These are phyloP conservation scores for Fusarium pilosicola DNA, from an alignment of 2,329 filamentous ascomycete species.

Conservation along the genomic window DNA sequence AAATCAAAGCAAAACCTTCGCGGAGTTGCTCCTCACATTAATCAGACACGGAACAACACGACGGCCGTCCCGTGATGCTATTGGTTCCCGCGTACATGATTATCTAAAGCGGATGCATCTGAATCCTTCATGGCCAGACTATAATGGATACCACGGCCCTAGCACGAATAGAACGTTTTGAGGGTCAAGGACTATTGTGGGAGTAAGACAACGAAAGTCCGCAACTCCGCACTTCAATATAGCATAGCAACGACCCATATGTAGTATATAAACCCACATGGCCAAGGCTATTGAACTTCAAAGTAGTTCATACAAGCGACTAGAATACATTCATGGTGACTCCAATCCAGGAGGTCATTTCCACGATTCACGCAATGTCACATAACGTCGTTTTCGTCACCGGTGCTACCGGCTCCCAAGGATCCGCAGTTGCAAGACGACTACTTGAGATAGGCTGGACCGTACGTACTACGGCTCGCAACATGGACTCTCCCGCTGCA, in stretches of 20 bases:
- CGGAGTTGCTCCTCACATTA: neutral
- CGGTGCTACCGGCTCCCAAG: slow-evolving; percentile 8
- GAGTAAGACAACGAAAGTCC: neutral
- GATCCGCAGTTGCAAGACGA: neutral
- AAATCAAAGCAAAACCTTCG: neutral
- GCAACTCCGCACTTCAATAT: neutral
- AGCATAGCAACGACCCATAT: neutral
- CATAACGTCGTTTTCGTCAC: neutral
- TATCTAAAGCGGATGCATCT: neutral
- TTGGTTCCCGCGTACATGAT: neutral
- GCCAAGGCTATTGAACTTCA: accelerated
- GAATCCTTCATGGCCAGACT: neutral
- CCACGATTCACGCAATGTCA: neutral
- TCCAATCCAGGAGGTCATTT: neutral
- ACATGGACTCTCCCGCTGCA: neutral
- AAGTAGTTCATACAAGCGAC: too few species aligned
- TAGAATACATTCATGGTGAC: too few species aligned
- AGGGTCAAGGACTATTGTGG: neutral
- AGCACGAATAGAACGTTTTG: neutral
- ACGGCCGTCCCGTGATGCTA: neutral
- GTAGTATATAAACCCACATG: neutral
- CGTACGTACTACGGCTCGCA: neutral
- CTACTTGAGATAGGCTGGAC: neutral
- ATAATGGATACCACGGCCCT: neutral
- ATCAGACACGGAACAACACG: neutral